Percentiles rank a stretch among this genome's conserved stretches.
phyloP scores from a whole-genome alignment of 2,329 filamentous ascomycete species.

The Talaromyces sp. region DNA sequence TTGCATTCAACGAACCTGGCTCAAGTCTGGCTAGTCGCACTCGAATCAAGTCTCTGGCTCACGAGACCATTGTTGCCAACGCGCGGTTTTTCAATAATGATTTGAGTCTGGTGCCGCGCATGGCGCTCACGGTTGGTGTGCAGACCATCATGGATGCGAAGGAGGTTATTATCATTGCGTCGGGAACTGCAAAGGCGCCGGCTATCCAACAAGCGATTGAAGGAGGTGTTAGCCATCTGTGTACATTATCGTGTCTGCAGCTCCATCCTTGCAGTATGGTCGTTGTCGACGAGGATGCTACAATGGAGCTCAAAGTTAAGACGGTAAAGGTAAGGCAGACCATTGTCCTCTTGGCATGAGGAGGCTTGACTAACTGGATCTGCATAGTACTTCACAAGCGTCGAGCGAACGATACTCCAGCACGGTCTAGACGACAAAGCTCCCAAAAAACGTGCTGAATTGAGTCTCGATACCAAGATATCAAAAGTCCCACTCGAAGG shows the following conservation, averaged over 20 bases:
- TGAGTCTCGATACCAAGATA: background rate
- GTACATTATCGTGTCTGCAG: constrained; percentile 15
- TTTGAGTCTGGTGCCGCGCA: constrained; percentile 11
- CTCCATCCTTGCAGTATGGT: constrained; percentile 16
- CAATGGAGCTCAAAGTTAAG: constrained; percentile 15
- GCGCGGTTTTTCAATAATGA: constrained; percentile 71
- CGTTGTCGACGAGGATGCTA: constrained; percentile 16
- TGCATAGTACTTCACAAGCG: constrained; percentile 15
- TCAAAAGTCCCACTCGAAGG: constrained; percentile 5
- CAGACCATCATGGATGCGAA: constrained; percentile 16
- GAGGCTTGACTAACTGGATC: no score
- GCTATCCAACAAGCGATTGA: constrained; percentile 16
- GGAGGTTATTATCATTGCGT: constrained; percentile 12
- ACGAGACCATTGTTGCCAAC: constrained; percentile 75
- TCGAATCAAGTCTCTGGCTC: constrained; percentile 72
- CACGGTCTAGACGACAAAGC: background rate
- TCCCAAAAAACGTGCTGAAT: background rate
- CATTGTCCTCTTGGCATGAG: no score
- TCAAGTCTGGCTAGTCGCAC: constrained; percentile 69
- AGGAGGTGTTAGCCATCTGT: constrained; percentile 15
- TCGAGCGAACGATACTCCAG: constrained; percentile 4
- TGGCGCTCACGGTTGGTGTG: constrained; percentile 18
- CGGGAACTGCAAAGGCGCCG: constrained; percentile 10
- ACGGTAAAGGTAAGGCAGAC: constrained; percentile 3
- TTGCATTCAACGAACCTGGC: constrained; percentile 78